phyloP scores from a whole-genome alignment of 2,329 filamentous ascomycete genomes.

The Epichloe hybrida region DNA sequence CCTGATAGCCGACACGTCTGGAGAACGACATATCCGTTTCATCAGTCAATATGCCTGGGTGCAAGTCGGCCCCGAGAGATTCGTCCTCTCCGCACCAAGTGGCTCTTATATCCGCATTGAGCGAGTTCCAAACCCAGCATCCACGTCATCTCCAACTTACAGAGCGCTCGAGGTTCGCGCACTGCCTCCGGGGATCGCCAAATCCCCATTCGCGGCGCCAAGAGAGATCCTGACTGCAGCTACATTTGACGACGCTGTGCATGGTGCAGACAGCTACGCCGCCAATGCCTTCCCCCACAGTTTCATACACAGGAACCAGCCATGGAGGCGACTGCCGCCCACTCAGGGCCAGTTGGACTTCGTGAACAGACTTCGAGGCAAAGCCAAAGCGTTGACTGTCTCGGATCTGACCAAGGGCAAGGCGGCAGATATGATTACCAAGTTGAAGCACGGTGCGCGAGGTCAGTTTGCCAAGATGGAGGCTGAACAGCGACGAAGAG shows the following conservation, averaged over 20 bases:
- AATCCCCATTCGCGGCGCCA: conserved; percentile 53
- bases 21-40: conserved; percentile 63
- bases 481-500: conserved; percentile 35
- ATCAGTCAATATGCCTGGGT: conserved; percentile 77
- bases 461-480: conserved; percentile 44
- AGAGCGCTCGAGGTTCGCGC: conserved; percentile 35
- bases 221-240: conserved; percentile 50
- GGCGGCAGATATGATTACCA: conserved; percentile 84
- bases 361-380: conserved; percentile 50
- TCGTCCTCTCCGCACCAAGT: conserved; percentile 52
- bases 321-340: conserved; percentile 59
- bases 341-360: conserved; percentile 52
- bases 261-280: conserved; percentile 75
- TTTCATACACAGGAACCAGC: conserved; percentile 51
- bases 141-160: conserved; percentile 18
- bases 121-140: conserved; percentile 15
- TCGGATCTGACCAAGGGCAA: conserved; percentile 61
- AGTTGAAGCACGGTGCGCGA: conserved; percentile 70
- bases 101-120: conserved; percentile 49
- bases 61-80: conserved; percentile 54
- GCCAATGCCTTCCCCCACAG: conserved; percentile 44
- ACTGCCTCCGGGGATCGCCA: conserved; percentile 29
- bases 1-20: conserved; percentile 67
- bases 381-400: conserved; percentile 36
- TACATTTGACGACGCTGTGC: conserved; percentile 62